phyloP scores from a whole-genome alignment of 768 basidiomycete genomes.

The Lactarius quietus region DNA sequence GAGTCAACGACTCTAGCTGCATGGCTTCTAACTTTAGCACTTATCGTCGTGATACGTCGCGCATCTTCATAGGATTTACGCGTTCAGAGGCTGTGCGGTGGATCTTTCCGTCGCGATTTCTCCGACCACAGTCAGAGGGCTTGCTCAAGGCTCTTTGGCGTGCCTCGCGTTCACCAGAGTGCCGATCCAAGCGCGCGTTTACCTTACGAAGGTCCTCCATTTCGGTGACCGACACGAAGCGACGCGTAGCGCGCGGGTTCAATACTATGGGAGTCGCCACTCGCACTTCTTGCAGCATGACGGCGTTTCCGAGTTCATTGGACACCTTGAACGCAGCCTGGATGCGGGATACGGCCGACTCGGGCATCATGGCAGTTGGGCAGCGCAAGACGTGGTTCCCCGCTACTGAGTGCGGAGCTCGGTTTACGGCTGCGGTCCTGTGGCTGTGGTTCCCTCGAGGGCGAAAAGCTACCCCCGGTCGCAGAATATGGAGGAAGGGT shows the following conservation, averaged over 20 bases:
- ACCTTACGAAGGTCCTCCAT: neutral
- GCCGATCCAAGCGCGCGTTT: neutral
- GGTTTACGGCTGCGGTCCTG: conserved; percentile 2
- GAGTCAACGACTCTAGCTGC: neutral
- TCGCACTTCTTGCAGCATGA: conserved; percentile 17
- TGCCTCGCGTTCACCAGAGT: neutral
- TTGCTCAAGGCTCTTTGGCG: conserved; percentile 7
- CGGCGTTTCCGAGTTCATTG: conserved; percentile 10
- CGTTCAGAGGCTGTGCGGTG: conserved; percentile 1
- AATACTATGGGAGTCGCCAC: neutral
- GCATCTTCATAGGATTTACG: neutral
- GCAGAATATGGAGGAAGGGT: conserved; percentile 7
- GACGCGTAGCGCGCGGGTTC: neutral
- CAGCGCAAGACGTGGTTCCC: neutral
- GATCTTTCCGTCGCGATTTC: neutral
- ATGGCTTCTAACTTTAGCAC: neutral
- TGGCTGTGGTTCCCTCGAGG: neutral
- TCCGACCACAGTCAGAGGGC: neutral
- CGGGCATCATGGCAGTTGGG: conserved; percentile 1
- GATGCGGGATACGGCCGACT: conserved; percentile 13
- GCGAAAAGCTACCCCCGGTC: neutral
- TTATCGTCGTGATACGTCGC: neutral
- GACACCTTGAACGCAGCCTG: conserved; percentile 16
- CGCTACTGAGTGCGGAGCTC: neutral
- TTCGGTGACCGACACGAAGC: conserved; percentile 12